phyloP scores from a whole-genome alignment of 225 moss, liverwort and hornwort genomes.

The Polytrichum commune region DNA sequence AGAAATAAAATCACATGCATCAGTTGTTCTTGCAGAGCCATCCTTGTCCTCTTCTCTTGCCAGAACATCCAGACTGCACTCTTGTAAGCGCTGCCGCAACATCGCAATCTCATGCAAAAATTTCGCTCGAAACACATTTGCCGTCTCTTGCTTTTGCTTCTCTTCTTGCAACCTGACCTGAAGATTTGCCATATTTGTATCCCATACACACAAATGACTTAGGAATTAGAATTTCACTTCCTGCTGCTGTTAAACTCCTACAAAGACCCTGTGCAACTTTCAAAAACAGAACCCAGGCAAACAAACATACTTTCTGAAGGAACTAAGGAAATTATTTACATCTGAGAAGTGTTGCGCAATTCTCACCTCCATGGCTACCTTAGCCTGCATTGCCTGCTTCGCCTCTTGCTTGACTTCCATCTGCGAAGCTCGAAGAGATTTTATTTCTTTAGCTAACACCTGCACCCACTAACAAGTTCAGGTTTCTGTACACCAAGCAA shows the following conservation, averaged over 20 bases:
- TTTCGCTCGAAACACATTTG: constrained; percentile 22
- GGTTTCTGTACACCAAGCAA: too few relatives aligned
- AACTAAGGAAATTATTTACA: background rate
- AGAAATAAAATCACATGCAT: constrained; percentile 74
- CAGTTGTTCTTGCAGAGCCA: constrained; percentile 29
- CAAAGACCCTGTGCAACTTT: background rate
- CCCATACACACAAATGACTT: too few relatives aligned
- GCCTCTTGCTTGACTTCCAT: constrained; percentile 70
- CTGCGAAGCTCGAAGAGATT: constrained; percentile 69
- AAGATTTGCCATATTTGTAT: too few relatives aligned
- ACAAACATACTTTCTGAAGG: background rate
- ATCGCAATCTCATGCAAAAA: constrained; percentile 52
- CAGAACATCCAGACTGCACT: constrained; percentile 50
- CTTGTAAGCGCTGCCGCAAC: constrained; percentile 42
- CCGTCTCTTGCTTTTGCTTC: constrained; percentile 51
- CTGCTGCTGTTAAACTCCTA: background rate
- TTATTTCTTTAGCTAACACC: constrained; percentile 83
- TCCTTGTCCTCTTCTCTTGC: constrained; percentile 40
- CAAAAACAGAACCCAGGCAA: background rate
- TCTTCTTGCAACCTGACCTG: constrained; percentile 44
- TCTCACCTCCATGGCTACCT: constrained; percentile 65
- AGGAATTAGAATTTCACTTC: too few relatives aligned
- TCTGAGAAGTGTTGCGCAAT: background rate
- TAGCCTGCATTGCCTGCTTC: constrained; percentile 64
- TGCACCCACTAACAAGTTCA: constrained; percentile 8